Evolutionary conservation across 805 yeast genomes (phyloP).

Genomic region (Ascoidea asiatica): DNA sequence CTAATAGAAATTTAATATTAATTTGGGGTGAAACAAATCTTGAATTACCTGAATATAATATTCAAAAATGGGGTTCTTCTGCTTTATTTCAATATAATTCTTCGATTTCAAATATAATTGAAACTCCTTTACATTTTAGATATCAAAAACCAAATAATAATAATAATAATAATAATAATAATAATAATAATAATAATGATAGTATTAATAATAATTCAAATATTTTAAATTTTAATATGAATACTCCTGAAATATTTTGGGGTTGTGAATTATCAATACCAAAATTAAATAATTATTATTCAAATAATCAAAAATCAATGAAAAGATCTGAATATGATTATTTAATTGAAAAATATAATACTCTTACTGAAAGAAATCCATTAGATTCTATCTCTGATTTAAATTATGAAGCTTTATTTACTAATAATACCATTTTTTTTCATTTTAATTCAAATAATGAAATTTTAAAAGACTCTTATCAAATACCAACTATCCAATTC

Average conservation of each 20-base stretch:
- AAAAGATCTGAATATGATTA: constrained; percentile 2
- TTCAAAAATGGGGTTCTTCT: constrained; percentile 23
- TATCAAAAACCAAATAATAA: background rate
- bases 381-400: constrained; percentile 5
- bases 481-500: no score
- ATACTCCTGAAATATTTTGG: constrained; percentile 11
- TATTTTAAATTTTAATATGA: no score
- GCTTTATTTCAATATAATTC: constrained; percentile 14
- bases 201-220: no score
- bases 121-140: background rate
- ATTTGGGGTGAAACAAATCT: constrained; percentile 32
- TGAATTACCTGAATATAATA: constrained; percentile 29
- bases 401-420: constrained; percentile 9
- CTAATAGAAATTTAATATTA: constrained; percentile 13
- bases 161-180: no score
- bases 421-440: constrained; percentile 10
- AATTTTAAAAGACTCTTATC: no score
- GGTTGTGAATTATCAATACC: constrained; percentile 7
- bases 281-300: background rate
- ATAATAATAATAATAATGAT: no score
- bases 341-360: constrained; percentile 1
- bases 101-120: background rate
- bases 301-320: background rate
- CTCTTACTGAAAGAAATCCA: constrained; percentile 7
- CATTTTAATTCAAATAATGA: constrained; percentile 3